Evolutionary conservation across 129 eudicot species (phyloP).

Genomic region (Saussurea involucrata): DNA sequence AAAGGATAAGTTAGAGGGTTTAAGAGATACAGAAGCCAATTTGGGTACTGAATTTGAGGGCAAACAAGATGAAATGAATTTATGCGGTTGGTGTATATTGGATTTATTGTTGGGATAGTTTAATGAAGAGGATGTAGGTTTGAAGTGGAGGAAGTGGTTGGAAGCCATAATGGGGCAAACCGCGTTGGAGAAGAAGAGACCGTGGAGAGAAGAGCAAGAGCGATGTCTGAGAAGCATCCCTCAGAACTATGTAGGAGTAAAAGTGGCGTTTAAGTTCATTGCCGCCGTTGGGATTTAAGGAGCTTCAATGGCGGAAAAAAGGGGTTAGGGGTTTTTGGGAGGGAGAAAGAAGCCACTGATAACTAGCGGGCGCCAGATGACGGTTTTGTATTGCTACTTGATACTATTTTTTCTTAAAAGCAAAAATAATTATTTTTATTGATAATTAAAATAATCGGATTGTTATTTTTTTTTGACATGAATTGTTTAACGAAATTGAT

Average conservation of each 20-base stretch:
- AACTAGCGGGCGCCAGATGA: background rate
- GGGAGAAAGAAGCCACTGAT: background rate
- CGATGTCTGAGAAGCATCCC: slow-evolving; percentile 29
- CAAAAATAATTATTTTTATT: no score
- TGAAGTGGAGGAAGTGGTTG: slow-evolving; percentile 18
- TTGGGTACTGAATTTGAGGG: slow-evolving; percentile 1
- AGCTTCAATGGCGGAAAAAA: slow-evolving; percentile 21
- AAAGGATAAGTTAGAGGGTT: slow-evolving; percentile 14
- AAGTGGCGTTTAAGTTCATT: slow-evolving; percentile 14
- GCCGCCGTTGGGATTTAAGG: slow-evolving; percentile 12
- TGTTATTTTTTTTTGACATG: no score
- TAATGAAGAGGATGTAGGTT: slow-evolving; percentile 11
- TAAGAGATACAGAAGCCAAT: slow-evolving; percentile 6
- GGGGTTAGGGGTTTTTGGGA: slow-evolving; percentile 13
- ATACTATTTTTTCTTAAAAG: background rate
- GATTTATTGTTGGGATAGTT: slow-evolving; percentile 6
- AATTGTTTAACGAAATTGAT: no score
- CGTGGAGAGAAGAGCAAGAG: slow-evolving; percentile 9
- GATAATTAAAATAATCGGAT: no score
- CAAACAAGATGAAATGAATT: background rate
- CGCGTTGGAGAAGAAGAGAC: slow-evolving; percentile 11
- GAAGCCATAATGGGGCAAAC: slow-evolving; percentile 7
- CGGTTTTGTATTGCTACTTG: background rate
- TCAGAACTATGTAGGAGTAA: background rate
- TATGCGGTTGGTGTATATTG: background rate